Percentiles rank a stretch among this genome's conserved stretches.
phyloP scores from a whole-genome alignment of 352 stramenopile genomes.

The Phytophthora lateralis region DNA sequence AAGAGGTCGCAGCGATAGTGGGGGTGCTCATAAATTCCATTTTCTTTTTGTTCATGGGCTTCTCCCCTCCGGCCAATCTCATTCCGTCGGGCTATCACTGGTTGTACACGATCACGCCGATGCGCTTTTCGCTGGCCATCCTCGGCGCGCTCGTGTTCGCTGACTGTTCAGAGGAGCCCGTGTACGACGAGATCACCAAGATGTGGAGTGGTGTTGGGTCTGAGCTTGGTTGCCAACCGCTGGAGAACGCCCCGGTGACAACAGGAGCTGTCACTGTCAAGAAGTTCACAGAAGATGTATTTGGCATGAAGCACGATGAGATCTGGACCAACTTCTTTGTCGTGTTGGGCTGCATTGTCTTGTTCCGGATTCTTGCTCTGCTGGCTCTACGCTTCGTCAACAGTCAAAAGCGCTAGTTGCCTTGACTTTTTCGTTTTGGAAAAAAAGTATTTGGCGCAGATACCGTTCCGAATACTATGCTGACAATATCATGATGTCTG shows the following conservation, averaged over 20 bases:
- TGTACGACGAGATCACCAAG: constrained; percentile 25
- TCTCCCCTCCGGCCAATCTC: constrained; percentile 33
- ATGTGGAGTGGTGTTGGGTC: constrained; percentile 26
- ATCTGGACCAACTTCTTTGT: constrained; percentile 47
- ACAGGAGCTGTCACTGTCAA: constrained; percentile 48
- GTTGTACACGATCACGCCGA: constrained; percentile 47
- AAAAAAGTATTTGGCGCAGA: too few relatives aligned
- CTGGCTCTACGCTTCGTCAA: constrained; percentile 57
- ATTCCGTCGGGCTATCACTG: constrained; percentile 42
- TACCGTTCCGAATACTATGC: too few relatives aligned
- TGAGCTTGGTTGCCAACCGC: constrained; percentile 41
- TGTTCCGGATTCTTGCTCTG: constrained; percentile 50
- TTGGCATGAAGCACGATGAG: constrained; percentile 58
- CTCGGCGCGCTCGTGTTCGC: constrained; percentile 38
- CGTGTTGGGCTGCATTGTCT: constrained; percentile 45
- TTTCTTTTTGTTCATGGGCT: constrained; percentile 44
- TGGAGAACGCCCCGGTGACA: constrained; percentile 38
- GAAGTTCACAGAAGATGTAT: constrained; percentile 48
- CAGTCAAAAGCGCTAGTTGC: constrained; percentile 45
- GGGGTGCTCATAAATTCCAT: constrained; percentile 38
- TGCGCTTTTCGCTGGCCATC: constrained; percentile 35
- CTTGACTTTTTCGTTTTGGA: too few relatives aligned
- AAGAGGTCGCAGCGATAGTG: constrained; percentile 36
- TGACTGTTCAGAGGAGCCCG: constrained; percentile 31
- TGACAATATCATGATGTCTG: too few relatives aligned